Conservation (phyloP, 495 filamentous ascomycete genomes). For the Clohesyomyces aquaticus region DNA sequence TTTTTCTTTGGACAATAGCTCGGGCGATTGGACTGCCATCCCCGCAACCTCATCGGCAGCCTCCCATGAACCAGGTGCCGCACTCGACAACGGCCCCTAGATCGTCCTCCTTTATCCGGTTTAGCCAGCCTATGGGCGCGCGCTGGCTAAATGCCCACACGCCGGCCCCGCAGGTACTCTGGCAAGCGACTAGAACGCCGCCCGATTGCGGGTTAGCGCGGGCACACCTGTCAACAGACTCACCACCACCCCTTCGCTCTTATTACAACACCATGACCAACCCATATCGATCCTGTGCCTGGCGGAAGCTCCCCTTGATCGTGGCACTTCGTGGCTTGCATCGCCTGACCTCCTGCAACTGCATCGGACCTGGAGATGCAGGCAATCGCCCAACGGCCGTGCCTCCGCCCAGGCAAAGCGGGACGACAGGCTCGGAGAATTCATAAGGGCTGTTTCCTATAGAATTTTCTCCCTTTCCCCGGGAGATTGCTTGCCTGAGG, state of each 20-base stretch:
- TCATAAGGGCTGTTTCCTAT: constrained; percentile 23
- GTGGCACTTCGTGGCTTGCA: constrained; percentile 38
- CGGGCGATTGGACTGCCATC: constrained; percentile 23
- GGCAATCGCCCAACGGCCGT: constrained; percentile 24
- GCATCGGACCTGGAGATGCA: constrained; percentile 3
- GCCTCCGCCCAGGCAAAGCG: constrained; percentile 15
- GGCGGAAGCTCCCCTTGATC: constrained; percentile 15
- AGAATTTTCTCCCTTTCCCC: constrained; percentile 34
- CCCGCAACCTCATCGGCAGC: too few species aligned
- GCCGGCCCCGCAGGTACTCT: constrained; percentile 24
- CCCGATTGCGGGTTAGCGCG: constrained; percentile 10
- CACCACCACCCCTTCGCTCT: not conserved
- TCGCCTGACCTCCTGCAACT: constrained; percentile 35
- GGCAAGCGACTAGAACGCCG: constrained; percentile 16
- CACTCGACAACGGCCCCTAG: constrained; percentile 10
- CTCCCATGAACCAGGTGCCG: too few species aligned
- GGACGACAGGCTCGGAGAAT: constrained; percentile 24
- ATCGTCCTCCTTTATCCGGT: constrained; percentile 11
- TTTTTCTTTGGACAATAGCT: constrained; percentile 23
- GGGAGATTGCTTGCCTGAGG: constrained; percentile 21
- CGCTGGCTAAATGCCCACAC: constrained; percentile 29
- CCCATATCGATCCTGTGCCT: constrained; percentile 25
- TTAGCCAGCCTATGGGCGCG: constrained; percentile 11
- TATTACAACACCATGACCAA: constrained; percentile 10
- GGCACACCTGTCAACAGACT: constrained; percentile 22